Conservation (phyloP, 257 asterid species). For the Gentiana dahurica region DNA sequence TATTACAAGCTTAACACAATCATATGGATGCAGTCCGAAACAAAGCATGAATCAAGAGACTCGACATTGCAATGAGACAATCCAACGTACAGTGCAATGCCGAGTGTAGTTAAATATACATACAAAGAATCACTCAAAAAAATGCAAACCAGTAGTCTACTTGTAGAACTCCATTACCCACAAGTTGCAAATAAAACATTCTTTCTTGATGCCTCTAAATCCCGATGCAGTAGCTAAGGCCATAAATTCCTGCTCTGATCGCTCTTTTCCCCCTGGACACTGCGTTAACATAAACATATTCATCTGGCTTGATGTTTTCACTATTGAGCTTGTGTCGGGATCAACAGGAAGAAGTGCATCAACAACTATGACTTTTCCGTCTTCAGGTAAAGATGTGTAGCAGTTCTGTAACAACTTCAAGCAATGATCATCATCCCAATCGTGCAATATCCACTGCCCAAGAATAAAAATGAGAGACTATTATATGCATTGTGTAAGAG, state of each 20-base stretch:
- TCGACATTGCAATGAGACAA: no score
- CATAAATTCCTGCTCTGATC: constrained; percentile 68
- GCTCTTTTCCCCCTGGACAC: constrained; percentile 77
- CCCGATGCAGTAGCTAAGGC: constrained; percentile 48
- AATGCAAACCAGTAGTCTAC: not conserved
- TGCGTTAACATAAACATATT: constrained; percentile 67
- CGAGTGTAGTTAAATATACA: no score
- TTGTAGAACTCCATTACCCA: constrained; percentile 68
- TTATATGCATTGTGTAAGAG: no score
- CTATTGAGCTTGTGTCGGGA: constrained; percentile 38
- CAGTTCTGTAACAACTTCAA: constrained; percentile 53
- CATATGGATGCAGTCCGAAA: no score
- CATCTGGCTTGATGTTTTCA: constrained; percentile 44
- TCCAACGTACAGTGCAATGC: no score
- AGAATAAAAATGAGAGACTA: not conserved
- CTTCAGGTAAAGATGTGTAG: constrained; percentile 47
- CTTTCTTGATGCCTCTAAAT: constrained; percentile 38
- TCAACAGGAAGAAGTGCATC: constrained; percentile 55
- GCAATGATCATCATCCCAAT: constrained; percentile 70
- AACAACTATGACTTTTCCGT: constrained; percentile 56
- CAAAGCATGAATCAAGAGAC: no score
- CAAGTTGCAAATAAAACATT: constrained; percentile 39
- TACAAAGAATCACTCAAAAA: no score
- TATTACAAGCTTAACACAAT: no score
- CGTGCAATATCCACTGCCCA: constrained; percentile 66